These are phyloP conservation scores for Komagataella pastoris DNA, from an alignment of 805 yeast species.

Conservation along the genomic window DNA sequence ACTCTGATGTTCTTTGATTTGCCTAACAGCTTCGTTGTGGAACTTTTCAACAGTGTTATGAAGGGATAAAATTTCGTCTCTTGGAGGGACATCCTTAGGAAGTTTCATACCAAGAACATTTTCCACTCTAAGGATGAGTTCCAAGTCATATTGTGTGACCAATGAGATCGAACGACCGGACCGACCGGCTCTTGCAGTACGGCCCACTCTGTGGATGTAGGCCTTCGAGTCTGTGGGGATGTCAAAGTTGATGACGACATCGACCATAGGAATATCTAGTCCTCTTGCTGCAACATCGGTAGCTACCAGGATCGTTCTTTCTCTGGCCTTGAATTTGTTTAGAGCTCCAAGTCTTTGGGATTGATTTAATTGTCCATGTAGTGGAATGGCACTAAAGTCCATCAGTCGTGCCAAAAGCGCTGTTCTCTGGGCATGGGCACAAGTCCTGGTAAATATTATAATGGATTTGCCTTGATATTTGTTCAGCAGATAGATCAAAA, in stretches of 20 bases:
- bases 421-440: constrained; percentile 89
- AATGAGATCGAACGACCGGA: constrained; percentile 79
- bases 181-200: constrained; percentile 89
- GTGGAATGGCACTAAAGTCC: constrained; percentile 83
- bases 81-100: constrained; percentile 72
- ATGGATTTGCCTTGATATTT: constrained; percentile 76
- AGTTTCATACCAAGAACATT: constrained; percentile 72
- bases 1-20: constrained; percentile 51
- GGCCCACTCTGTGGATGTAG: constrained; percentile 92
- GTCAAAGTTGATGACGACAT: constrained; percentile 81
- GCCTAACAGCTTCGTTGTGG: constrained; percentile 75
- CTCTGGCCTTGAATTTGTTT: constrained; percentile 67
- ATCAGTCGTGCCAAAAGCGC: constrained; percentile 68
- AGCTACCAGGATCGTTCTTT: constrained; percentile 56
- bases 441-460: constrained; percentile 86
- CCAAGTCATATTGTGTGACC: constrained; percentile 92
- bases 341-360: constrained; percentile 74
- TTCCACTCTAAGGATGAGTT: constrained; percentile 78
- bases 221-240: constrained; percentile 95
- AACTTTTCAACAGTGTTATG: constrained; percentile 88
- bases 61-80: constrained; percentile 60
- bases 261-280: constrained; percentile 88
- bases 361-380: constrained; percentile 86
- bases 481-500: constrained; percentile 66
- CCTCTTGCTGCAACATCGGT: constrained; percentile 96